A percentile compares a stretch with the other conserved stretches of the same genome.
Conservation (phyloP, 768 basidiomycete genomes). For the Cubamyces lactineus region DNA sequence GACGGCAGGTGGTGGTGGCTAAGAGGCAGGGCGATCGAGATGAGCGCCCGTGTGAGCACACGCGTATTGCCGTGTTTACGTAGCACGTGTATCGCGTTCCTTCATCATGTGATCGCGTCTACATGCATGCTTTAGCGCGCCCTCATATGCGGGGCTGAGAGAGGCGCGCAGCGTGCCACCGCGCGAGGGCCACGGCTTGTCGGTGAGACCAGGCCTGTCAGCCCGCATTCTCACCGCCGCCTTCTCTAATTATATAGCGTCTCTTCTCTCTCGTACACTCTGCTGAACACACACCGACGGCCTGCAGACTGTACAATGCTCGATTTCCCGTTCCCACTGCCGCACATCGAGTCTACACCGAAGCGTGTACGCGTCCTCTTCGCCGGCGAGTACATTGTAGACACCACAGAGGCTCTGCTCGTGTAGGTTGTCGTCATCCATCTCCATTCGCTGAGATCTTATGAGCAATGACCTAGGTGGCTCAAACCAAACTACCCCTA, state of each 20-base stretch:
- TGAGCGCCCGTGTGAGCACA: slow-evolving; percentile 10
- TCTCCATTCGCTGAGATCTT: background rate
- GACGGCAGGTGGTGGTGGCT: slow-evolving; percentile 1
- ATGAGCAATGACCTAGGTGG: slow-evolving; percentile 46
- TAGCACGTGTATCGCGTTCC: slow-evolving; percentile 18
- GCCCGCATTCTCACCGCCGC: slow-evolving; percentile 8
- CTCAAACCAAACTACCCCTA: slow-evolving; percentile 53
- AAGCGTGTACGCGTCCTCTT: slow-evolving; percentile 61
- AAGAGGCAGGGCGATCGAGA: background rate
- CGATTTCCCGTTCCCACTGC: slow-evolving; percentile 41
- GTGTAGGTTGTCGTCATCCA: slow-evolving; percentile 48
- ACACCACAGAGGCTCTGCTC: slow-evolving; percentile 58
- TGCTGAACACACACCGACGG: background rate
- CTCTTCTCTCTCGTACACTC: slow-evolving; percentile 2
- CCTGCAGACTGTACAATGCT: slow-evolving; percentile 3
- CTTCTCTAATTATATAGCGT: background rate
- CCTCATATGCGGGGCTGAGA: slow-evolving; percentile 4
- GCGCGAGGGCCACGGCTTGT: background rate
- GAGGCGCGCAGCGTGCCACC: background rate
- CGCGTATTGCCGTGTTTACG: slow-evolving; percentile 15
- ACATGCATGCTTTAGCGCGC: background rate
- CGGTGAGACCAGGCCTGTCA: slow-evolving; percentile 6
- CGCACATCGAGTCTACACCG: slow-evolving; percentile 49
- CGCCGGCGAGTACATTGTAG: slow-evolving; percentile 53
- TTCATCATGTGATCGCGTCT: slow-evolving; percentile 24